Percentiles rank a stretch among this genome's conserved stretches.
phyloP scores from a whole-genome alignment of 2,329 filamentous ascomycete genomes.

The Remersonia thermophila region DNA sequence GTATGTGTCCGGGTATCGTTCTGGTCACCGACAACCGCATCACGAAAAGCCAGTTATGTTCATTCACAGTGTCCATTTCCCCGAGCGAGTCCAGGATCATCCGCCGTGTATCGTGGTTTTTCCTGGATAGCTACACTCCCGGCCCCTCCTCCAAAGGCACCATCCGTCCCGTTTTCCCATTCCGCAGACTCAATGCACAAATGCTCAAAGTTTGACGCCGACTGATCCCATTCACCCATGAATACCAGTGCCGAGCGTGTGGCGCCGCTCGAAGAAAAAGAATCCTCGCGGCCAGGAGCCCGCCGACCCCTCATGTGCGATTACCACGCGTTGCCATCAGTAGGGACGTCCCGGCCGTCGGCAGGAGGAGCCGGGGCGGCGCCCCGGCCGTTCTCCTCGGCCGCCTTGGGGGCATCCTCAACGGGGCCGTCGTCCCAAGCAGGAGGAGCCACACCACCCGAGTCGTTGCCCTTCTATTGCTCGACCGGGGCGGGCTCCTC shows the following conservation, averaged over 20 bases:
- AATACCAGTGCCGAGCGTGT: slow-evolving; percentile 13
- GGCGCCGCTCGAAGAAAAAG: slow-evolving; percentile 13
- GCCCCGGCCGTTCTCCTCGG: too few species aligned
- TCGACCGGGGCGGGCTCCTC: slow-evolving; percentile 42
- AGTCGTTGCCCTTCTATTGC: slow-evolving; percentile 27
- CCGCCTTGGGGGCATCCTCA: not conserved
- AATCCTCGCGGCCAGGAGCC: slow-evolving; percentile 4
- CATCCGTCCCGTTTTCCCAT: slow-evolving; percentile 17
- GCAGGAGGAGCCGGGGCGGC: too few species aligned
- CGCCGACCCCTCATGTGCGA: slow-evolving; percentile 8
- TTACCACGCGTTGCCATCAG: not conserved
- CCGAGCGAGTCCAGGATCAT: slow-evolving; percentile 12
- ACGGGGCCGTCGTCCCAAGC: slow-evolving; percentile 1
- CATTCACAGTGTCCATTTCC: slow-evolving; percentile 14
- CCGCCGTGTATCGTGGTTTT: slow-evolving; percentile 12
- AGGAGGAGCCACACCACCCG: slow-evolving; percentile 7
- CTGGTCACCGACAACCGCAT: too few species aligned
- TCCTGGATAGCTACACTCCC: slow-evolving; percentile 14
- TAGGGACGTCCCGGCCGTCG: too few species aligned
- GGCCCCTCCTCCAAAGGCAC: slow-evolving; percentile 13
- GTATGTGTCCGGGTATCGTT: too few species aligned
- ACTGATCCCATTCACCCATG: slow-evolving; percentile 18
- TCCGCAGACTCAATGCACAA: slow-evolving; percentile 20
- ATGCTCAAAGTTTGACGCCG: slow-evolving; percentile 21
- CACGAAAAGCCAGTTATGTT: not conserved